Evolutionary conservation across 495 filamentous ascomycete species (phyloP).

Genomic region (Lasiosphaeriaceae sp.): DNA sequence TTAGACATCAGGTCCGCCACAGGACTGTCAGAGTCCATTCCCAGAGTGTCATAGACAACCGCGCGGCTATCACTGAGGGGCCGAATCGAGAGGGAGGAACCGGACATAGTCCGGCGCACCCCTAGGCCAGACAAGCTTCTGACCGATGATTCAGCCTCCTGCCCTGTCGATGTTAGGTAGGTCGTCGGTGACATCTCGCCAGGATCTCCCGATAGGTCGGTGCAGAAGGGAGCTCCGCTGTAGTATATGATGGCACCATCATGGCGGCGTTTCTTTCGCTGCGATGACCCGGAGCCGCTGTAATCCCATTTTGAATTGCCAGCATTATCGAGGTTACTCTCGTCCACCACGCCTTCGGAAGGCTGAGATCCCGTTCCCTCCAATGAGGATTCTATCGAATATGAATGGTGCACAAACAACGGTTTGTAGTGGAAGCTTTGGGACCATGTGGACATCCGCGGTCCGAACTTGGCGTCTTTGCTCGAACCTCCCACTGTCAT

Average conservation of each 20-base stretch:
- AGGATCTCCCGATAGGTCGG: slow-evolving; percentile 67
- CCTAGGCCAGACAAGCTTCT: not conserved
- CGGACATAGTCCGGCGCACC: slow-evolving; percentile 32
- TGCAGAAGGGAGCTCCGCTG: slow-evolving; percentile 68
- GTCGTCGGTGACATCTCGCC: slow-evolving; percentile 34
- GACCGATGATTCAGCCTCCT: slow-evolving; percentile 17
- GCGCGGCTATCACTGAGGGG: slow-evolving; percentile 35
- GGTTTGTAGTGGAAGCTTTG: slow-evolving; percentile 61
- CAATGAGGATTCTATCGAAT: slow-evolving; percentile 40
- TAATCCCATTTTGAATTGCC: slow-evolving; percentile 33
- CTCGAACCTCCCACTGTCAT: slow-evolving; percentile 15
- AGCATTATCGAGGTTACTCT: slow-evolving; percentile 31
- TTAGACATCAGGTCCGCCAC: too few species aligned
- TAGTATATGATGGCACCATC: slow-evolving; percentile 81
- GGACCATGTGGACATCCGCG: slow-evolving; percentile 32
- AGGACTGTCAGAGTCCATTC: slow-evolving; percentile 16
- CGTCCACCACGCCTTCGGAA: slow-evolving; percentile 25
- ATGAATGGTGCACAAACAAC: slow-evolving; percentile 50
- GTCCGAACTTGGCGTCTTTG: slow-evolving; percentile 36
- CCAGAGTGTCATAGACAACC: slow-evolving; percentile 12
- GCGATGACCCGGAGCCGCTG: slow-evolving; percentile 40
- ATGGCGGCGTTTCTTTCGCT: slow-evolving; percentile 41
- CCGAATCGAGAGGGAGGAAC: slow-evolving; percentile 40
- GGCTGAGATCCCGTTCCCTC: slow-evolving; percentile 33
- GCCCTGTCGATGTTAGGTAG: slow-evolving; percentile 37